Base-by-base conservation (phyloP, 2,329 filamentous ascomycete genomes). In the Cercospora zeae-maydis region DNA sequence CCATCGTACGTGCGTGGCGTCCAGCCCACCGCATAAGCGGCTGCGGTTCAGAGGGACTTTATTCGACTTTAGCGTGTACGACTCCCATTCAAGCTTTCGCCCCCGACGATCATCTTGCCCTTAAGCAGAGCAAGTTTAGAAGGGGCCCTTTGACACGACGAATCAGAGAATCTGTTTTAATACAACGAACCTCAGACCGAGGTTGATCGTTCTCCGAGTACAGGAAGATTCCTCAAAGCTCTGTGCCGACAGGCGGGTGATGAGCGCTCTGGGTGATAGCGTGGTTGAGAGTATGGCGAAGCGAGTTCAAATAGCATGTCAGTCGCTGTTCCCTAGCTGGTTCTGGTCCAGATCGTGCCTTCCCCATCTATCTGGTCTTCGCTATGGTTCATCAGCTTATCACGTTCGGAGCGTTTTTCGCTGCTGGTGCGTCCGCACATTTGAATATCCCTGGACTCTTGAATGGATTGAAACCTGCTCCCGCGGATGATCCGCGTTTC, bases 401-500 rank as follows among this genome's bases (percentile, higher is more conserved):
- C 14, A 37, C 52, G 14, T 11, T 63, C 2, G 57, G 52, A 36
- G 39, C 62, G 16, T 16, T 63, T 10, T 39, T 57, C 24, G 42
- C 53, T 16, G 58, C 59, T 39, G 52, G 34, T n/a, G 58, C 57
- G 1, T 57, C 42, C 24, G 66, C 58, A 54, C 57, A 63, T 37
- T 42, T 63, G 49, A 19, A 66, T 42, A 65, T 68, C 58, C 42
- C 54, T 11, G 55, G 45, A 21, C 64, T 73, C 21, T 67, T 73
- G 2, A 42, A 53, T 11, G 63, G 69, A 47, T 61, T 71, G 42
- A 67, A 58, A 31, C 70, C 71, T 60, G 69, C 71, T 9, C 59
- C 69, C 2, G 67, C 60, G 2, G 59, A 59, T 36, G 71, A 73
- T 52, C 63, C 69, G 9, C 65, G 71, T 6, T 73, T 71, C 62